Evolutionary conservation across 164 flowering plant species (phyloP).

Genomic region (Saururus chinensis): DNA sequence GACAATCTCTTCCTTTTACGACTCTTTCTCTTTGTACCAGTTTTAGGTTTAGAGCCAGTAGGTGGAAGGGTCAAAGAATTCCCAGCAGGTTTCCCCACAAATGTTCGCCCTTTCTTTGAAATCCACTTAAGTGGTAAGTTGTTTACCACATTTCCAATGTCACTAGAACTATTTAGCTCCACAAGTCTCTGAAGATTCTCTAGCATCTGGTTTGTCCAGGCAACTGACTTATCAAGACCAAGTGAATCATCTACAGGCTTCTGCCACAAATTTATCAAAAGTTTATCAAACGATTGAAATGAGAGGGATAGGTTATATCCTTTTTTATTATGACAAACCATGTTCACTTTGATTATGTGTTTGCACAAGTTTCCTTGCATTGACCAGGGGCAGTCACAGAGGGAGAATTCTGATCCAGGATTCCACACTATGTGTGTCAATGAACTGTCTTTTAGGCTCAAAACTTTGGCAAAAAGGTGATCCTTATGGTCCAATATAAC

Average conservation of each 20-base stretch:
- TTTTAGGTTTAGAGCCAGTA: conserved; percentile 16
- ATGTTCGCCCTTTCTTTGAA: conserved; percentile 57
- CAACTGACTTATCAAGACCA: conserved; percentile 59
- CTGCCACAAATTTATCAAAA: conserved; percentile 36
- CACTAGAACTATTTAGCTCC: conserved; percentile 42
- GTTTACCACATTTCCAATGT: conserved; percentile 53
- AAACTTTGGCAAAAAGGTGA: conserved; percentile 59
- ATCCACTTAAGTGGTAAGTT: conserved; percentile 70
- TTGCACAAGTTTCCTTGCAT: conserved; percentile 90
- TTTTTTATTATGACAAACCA: conserved; percentile 40
- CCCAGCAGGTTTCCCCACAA: conserved; percentile 36
- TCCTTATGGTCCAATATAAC: conserved; percentile 47
- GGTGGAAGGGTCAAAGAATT: conserved; percentile 19
- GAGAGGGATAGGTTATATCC: conserved; percentile 54
- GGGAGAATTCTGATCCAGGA: conserved; percentile 89
- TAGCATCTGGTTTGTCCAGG: conserved; percentile 63
- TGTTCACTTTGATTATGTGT: conserved; percentile 85
- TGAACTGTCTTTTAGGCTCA: conserved; percentile 50
- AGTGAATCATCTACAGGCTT: conserved; percentile 78
- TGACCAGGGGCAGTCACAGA: conserved; percentile 90
- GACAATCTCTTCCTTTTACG: conserved; percentile 53
- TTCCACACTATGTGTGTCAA: conserved; percentile 59
- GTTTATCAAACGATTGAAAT: conserved; percentile 45
- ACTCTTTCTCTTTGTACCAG: conserved; percentile 20
- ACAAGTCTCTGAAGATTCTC: conserved; percentile 66